These are phyloP conservation scores for Penicillium sp. DNA, from an alignment of 2,329 filamentous ascomycete species.

Conservation along the genomic window DNA sequence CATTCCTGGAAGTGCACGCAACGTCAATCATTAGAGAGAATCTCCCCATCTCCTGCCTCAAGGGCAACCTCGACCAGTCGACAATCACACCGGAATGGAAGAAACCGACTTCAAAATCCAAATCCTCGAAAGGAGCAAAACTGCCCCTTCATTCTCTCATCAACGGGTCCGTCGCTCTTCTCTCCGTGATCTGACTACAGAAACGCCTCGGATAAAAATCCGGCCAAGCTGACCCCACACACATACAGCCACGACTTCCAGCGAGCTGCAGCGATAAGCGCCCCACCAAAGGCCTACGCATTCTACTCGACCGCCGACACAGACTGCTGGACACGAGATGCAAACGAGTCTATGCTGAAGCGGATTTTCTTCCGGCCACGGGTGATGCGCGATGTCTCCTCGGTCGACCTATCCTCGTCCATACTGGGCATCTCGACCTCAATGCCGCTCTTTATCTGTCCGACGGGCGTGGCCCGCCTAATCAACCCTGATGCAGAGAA, in stretches of 20 bases:
- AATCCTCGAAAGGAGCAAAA: conserved; percentile 27
- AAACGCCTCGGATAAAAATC: conserved; percentile 36
- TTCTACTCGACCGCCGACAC: conserved; percentile 63
- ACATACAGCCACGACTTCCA: conserved; percentile 55
- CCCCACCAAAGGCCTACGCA: conserved; percentile 91
- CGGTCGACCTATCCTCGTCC: conserved; percentile 53
- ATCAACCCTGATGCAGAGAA: conserved; percentile 81
- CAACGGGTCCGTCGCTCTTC: conserved; percentile 1
- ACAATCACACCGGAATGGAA: conserved; percentile 38
- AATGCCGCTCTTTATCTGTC: conserved; percentile 78
- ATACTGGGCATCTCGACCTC: conserved; percentile 74
- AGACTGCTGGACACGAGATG: conserved; percentile 46
- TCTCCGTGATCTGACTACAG: background rate
- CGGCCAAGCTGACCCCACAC: conserved; percentile 45
- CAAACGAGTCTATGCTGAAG: conserved; percentile 45
- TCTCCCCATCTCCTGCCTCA: conserved; percentile 30
- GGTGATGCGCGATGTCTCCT: conserved; percentile 47
- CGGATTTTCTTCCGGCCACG: conserved; percentile 55
- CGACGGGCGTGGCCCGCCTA: conserved; percentile 85
- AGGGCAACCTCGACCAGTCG: background rate
- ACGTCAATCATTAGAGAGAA: conserved; percentile 33
- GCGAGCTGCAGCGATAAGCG: conserved; percentile 64
- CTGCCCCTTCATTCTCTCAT: conserved; percentile 3
- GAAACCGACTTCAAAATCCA: conserved; percentile 25
- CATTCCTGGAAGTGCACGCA: conserved; percentile 59